Evolutionary conservation across 1,139 yeast genomes (phyloP), one percentile per base, ranked within the genome.

Genomic region (Taiozyma sp.): DNA sequence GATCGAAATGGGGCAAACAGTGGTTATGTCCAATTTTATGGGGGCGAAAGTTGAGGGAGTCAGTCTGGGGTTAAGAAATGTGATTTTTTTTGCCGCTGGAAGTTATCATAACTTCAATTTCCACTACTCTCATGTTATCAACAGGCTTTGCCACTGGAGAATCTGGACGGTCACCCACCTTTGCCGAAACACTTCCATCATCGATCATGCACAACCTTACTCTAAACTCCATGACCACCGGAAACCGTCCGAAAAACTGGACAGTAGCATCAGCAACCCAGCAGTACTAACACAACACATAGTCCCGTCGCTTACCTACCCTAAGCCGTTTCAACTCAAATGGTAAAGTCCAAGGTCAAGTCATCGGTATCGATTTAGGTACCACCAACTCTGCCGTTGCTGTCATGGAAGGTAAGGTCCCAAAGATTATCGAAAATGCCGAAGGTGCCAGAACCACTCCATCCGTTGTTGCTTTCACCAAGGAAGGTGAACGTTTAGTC

Each of bases 361-460:
- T 93, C 55, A 91, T 93, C 68, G 99, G 99, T 80, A 91, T 93
- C 69, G 99, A 93, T 77, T 81, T 93, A 72, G 99, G 99, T 77
- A 93, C 98, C 73, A 93, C 98, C 74, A 93, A 93, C 83, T 93
- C 99, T 52, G 98, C 99, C 54, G 99, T 93, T 59, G 99, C 99
- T 56, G 77, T 93, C 60, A 91, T 93, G 96, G 96, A 89, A 74
- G 99, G 99, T 71, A 88, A 89, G 75, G 75, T 85, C 55, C 98
- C 99, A 65, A 89, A 89, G 77, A 95, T 95, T 65, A 87, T 93
- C 65, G 98, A 91, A 78, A 93, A 93, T 76, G 87, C 96, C 56
- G 99, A 93, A 78, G 99, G 99, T 83, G 88, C 97, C 53, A 87
- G 99, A 77, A 93, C 99, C 58, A 93, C 99, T 47, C 99, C 99